A percentile compares a stretch with the other conserved stretches of the same genome.
Evolutionary conservation across 768 basidiomycete species (phyloP).

Genomic region (Pulveroboletus sp.): DNA sequence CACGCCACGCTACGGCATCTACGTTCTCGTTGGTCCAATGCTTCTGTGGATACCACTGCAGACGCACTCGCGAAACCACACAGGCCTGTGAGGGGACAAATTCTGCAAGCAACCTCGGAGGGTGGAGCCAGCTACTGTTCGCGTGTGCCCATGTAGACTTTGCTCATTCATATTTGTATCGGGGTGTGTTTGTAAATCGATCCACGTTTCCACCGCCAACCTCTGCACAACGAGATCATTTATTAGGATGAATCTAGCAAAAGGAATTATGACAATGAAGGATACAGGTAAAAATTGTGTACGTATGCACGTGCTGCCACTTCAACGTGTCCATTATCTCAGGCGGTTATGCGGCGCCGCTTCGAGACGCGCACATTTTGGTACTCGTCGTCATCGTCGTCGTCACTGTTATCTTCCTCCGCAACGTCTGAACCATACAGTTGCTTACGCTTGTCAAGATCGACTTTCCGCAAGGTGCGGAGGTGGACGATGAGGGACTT

Average conservation of each 20-base stretch:
- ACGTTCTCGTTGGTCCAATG: constrained; percentile 4
- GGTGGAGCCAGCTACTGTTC: too few relatives aligned
- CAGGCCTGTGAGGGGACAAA: background rate
- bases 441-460: constrained; percentile 46
- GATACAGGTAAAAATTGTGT: constrained; percentile 24
- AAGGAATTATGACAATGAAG: constrained; percentile 24
- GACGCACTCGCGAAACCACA: constrained; percentile 1
- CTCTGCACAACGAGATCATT: constrained; percentile 18
- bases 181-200: too few relatives aligned
- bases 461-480: constrained; percentile 56
- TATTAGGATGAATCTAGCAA: constrained; percentile 29
- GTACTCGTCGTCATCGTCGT: constrained; percentile 33
- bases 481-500: constrained; percentile 56
- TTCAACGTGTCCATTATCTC: constrained; percentile 17
- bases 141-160: background rate
- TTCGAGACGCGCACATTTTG: constrained; percentile 28
- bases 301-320: constrained; percentile 21
- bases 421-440: constrained; percentile 38
- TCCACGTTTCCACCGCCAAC: too few relatives aligned
- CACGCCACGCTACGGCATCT: background rate
- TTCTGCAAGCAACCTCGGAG: too few relatives aligned
- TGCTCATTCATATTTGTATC: background rate
- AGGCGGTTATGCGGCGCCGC: constrained; percentile 27
- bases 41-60: background rate
- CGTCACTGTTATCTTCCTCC: constrained; percentile 34